Percentiles rank a stretch among this genome's conserved stretches.
phyloP scores from a whole-genome alignment of 495 filamentous ascomycete genomes.

The Glarea lozoyensis region DNA sequence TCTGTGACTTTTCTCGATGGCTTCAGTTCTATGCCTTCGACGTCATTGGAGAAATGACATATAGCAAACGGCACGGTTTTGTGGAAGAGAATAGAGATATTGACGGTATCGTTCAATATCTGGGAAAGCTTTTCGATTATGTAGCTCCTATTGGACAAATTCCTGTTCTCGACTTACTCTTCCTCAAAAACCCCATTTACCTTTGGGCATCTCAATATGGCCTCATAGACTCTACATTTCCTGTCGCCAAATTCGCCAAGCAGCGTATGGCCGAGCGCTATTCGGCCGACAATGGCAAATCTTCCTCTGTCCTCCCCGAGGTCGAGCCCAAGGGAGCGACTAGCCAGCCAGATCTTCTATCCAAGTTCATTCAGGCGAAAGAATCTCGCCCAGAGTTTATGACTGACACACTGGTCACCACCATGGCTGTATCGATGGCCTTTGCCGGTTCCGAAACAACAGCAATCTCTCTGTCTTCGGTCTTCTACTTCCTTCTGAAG shows the following conservation, averaged over 20 bases:
- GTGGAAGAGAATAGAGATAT: conserved; percentile 55
- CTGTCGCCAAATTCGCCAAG: conserved; percentile 52
- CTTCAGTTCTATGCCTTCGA: conserved; percentile 76
- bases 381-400: conserved; percentile 57
- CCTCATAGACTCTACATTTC: conserved; percentile 46
- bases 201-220: conserved; percentile 39
- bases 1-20: conserved; percentile 64
- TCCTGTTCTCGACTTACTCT: conserved; percentile 49
- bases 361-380: conserved; percentile 51
- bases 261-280: conserved; percentile 45
- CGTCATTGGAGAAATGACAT: conserved; percentile 62
- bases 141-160: conserved; percentile 56
- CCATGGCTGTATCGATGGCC: conserved; percentile 57
- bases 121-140: conserved; percentile 46
- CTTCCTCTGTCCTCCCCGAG: conserved; percentile 11
- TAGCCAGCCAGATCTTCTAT: conserved; percentile 41
- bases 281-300: conserved; percentile 27
- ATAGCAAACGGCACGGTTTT: conserved; percentile 54
- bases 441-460: conserved; percentile 56
- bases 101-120: conserved; percentile 49
- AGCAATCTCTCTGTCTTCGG: conserved; percentile 49
- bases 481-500: conserved; percentile 59
- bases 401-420: conserved; percentile 52
- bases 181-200: conserved; percentile 53
- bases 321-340: conserved; percentile 28